Base-by-base conservation (phyloP, 257 asterid species). In the Primulina huaijiensis region DNA sequence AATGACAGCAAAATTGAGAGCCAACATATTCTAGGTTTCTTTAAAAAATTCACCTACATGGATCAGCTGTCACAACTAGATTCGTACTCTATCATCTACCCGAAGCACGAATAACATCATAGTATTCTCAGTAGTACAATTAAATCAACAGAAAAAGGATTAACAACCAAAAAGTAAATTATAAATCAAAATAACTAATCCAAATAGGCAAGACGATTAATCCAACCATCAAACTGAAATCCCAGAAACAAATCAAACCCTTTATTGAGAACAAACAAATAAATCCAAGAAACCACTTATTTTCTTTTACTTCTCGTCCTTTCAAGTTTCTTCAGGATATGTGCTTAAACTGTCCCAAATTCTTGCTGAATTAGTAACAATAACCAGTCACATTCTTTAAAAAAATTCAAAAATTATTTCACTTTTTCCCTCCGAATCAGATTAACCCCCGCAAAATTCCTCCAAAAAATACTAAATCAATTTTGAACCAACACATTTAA, bases 341-440 rank as follows among this genome's bases (percentile, higher is more conserved):
- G 25, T 23, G 25, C 25, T 23, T 23, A 60, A 60, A 67, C 66
- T 19, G 58, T 23, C 11, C 17, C 27, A 30, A 67, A 69, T 72
- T 31, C 69, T 16, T 23, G 75, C 73, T 75, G 75, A 75, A 71
- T 62, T 5, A 43, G 57, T 43, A 55, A 37, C 46, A 74, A 74
- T 38, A 29, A 53, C 25, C 74, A 72, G 64, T 77, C 77, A 64
- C 69, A 65, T 65, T 69, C 72, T 29, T 17, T 65, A 46, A 63
- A 30, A 40, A 70, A 56, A 37, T 76, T 37, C 23, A 7, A 67
- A 20, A 69, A 33, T 35, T 1, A 57, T 7, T 5, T 75, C 27
- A 27, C 16, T 64, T 19, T 7, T 12, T 20, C 50, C 21, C 62
- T 50, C 64, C 62, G n/a, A 79, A 80, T 81, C 84, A 62, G 83